phyloP scores from a whole-genome alignment of 108 stramenopile species.

The Skeletonema menzelii region DNA sequence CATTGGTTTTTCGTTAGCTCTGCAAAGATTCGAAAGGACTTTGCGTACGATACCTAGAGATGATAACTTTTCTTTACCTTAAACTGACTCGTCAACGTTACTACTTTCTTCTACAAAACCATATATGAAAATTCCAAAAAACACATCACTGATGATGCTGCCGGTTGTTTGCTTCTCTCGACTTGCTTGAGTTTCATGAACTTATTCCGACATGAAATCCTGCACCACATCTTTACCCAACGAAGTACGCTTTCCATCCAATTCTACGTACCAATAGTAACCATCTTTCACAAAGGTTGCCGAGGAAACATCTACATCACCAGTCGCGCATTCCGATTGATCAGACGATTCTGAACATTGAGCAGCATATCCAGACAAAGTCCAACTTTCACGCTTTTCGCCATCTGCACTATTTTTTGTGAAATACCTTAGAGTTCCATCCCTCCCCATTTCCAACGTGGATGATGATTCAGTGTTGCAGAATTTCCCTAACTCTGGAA shows the following conservation, averaged over 20 bases:
- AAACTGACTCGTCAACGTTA: background rate
- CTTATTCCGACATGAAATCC: constrained; percentile 1
- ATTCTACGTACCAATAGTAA: background rate
- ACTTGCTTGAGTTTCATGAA: background rate
- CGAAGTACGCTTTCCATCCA: background rate
- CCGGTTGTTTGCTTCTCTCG: background rate
- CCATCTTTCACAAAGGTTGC: constrained; percentile 3
- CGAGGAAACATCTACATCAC: background rate
- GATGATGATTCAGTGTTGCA: constrained; percentile 20
- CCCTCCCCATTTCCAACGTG: constrained; percentile 31
- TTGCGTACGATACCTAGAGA: background rate
- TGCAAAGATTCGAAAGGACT: constrained; percentile 13
- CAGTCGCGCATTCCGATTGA: background rate
- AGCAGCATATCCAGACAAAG: background rate
- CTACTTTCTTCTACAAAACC: background rate
- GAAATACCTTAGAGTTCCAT: constrained; percentile 32
- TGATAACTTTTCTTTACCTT: background rate
- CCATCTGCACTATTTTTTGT: constrained; percentile 8
- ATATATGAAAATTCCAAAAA: background rate
- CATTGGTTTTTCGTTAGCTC: constrained; percentile 28
- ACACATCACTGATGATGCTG: background rate
- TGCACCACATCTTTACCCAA: background rate
- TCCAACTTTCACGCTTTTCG: constrained; percentile 7
- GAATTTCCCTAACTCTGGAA: constrained; percentile 9
- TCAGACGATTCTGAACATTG: background rate